These are phyloP conservation scores for Corylus americana DNA, from an alignment of 306 rosid genomes.

Conservation along the genomic window DNA sequence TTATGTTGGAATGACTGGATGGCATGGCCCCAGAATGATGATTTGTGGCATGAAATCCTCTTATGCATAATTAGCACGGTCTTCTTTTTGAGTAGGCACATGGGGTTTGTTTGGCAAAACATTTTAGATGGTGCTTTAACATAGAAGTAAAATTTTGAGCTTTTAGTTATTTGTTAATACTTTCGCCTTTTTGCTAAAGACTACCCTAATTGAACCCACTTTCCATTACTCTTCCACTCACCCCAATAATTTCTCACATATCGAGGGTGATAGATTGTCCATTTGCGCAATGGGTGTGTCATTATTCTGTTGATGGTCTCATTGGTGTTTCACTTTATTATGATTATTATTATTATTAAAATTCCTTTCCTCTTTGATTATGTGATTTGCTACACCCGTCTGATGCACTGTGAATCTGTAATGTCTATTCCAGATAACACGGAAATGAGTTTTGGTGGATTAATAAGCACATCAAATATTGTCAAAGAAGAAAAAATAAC, in stretches of 20 bases:
- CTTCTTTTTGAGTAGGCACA: no score
- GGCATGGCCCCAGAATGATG: background rate
- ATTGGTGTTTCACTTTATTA: background rate
- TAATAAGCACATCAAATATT: slow-evolving; percentile 81
- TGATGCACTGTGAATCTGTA: slow-evolving; percentile 17
- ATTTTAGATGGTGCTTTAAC: no score
- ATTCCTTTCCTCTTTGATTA: background rate
- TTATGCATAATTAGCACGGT: background rate
- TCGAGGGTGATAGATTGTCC: background rate
- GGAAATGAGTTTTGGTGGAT: slow-evolving; percentile 85
- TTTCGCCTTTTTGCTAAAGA: background rate
- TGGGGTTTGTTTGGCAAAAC: no score
- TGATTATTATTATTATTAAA: background rate
- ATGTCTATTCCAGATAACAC: slow-evolving; percentile 57
- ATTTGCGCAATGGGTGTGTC: background rate
- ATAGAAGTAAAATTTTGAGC: no score
- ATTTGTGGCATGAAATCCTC: background rate
- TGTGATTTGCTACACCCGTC: slow-evolving; percentile 16
- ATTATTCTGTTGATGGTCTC: background rate
- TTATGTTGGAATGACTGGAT: background rate
- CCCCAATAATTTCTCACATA: background rate
- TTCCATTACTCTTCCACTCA: background rate
- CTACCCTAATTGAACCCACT: background rate
- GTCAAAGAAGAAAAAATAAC: slow-evolving; percentile 66
- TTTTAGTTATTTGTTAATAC: no score